Evolutionary conservation across 306 rosid genomes (phyloP).

Genomic region (Rosa multiflora): DNA sequence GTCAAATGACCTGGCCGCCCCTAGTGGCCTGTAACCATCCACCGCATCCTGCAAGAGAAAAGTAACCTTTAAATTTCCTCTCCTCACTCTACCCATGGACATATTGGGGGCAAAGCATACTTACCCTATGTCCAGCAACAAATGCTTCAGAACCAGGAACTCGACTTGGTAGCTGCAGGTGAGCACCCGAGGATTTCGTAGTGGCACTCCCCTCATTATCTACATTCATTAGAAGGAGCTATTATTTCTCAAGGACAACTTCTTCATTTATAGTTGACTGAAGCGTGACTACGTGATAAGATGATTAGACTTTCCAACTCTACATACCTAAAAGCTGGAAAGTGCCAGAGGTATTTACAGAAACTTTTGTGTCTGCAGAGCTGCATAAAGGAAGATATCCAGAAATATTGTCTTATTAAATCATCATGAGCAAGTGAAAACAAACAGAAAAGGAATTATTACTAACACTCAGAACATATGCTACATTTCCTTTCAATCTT

Average conservation of each 20-base stretch:
- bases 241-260: constrained; percentile 1
- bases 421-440: background rate
- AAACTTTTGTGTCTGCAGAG: constrained; percentile 37
- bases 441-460: background rate
- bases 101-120: background rate
- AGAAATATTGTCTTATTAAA: background rate
- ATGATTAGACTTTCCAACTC: constrained; percentile 17
- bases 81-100: background rate
- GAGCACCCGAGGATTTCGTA: constrained; percentile 47
- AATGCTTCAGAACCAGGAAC: constrained; percentile 44
- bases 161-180: constrained; percentile 51
- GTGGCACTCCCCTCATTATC: constrained; percentile 48
- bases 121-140: constrained; percentile 53
- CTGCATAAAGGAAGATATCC: constrained; percentile 42
- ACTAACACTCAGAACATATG: background rate
- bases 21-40: constrained; percentile 57
- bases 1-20: constrained; percentile 64
- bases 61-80: constrained; percentile 21
- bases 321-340: constrained; percentile 75
- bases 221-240: constrained; percentile 36
- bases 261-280: background rate
- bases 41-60: constrained; percentile 50
- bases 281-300: constrained; percentile 20
- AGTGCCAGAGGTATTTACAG: constrained; percentile 54
- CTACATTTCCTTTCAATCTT: background rate